Base-by-base conservation (phyloP, 345 rosid genomes). In the Eucalyptus virginea region DNA sequence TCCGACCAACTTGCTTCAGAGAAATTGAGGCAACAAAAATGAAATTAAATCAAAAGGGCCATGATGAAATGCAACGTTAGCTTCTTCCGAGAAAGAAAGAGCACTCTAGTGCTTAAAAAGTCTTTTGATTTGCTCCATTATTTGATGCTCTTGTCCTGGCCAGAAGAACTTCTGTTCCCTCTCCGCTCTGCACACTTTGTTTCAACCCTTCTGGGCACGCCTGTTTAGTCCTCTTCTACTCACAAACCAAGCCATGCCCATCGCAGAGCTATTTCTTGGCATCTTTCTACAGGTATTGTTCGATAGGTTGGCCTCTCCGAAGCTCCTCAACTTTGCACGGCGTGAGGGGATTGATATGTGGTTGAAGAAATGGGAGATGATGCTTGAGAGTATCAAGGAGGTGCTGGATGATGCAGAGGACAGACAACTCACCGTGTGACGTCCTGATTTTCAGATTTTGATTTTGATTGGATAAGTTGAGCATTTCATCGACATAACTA, bases 341-440 rank as follows among this genome's bases (percentile, higher is more conserved):
- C 49, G 2, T 0, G 5, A 47, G 15, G 49, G 49, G 5, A 48
- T 48, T 4, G 15, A 48, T 48, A 12, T 1, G 1, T 5, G 0
- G 2, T 4, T 48, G 15, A 48, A 48, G 49, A 1, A 48, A 1
- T 48, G 49, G 49, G 1, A 48, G 49, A 1, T 4, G 15, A 48
- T 13, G 50, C 6, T 48, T 2, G 1, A 12, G 15, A 13, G 16
- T 48, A 48, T 48, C 50, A 2, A 48, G 5, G 15, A 13, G 15
- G 50, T 48, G 50, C 15, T 13, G 16, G 50, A 13, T 13, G 50
- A 13, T 48, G 50, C 50, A 4, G 50, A 48, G 2, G 50, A 48
- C 2, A 48, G 2, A 5, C 50, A 48, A 48, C 50, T 48, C 6
- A 44, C 10, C 42, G 42, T 40, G 42, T 40, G 42, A 40, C 42